These are phyloP conservation scores for Rhynchosporium graminicola DNA, from an alignment of 2,329 filamentous ascomycete genomes.

Conservation along the genomic window DNA sequence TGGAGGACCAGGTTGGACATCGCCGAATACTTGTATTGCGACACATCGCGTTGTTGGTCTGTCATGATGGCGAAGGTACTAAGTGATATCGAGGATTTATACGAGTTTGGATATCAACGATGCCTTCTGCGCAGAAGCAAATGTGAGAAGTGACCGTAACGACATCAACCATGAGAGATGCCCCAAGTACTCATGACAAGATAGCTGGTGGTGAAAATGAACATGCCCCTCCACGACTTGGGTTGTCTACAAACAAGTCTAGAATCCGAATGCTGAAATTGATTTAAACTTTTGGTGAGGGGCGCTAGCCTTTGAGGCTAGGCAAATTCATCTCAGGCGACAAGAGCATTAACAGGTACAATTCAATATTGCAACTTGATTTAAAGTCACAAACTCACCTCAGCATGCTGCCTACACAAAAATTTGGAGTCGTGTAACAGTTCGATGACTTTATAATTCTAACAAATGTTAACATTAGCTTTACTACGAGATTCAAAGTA, in stretches of 20 bases:
- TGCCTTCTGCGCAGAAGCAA: slow-evolving; percentile 1
- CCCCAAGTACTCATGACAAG: slow-evolving; percentile 19
- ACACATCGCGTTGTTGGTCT: slow-evolving; percentile 77
- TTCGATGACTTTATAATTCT: no score
- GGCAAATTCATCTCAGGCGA: no score
- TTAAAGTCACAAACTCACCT: no score
- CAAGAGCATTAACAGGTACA: no score
- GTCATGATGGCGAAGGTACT: slow-evolving; percentile 56
- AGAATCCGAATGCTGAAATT: not conserved
- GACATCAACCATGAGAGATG: slow-evolving; percentile 8
- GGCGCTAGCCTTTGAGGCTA: no score
- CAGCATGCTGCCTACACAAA: no score
- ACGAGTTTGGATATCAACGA: not conserved
- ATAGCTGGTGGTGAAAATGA: slow-evolving; percentile 8
- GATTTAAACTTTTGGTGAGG: slow-evolving; percentile 9
- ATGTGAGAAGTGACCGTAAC: slow-evolving; percentile 5
- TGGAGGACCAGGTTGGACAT: slow-evolving; percentile 99
- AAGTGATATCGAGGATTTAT: slow-evolving; percentile 17
- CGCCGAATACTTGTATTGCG: slow-evolving; percentile 98
- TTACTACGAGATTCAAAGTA: no score
- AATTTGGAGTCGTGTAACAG: no score
- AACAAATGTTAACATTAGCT: no score
- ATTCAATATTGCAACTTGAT: no score
- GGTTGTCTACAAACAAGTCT: not conserved
- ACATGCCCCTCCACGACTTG: slow-evolving; percentile 15